Conservation (phyloP, 2,329 filamentous ascomycete species). For the Aspergillus hortae region DNA sequence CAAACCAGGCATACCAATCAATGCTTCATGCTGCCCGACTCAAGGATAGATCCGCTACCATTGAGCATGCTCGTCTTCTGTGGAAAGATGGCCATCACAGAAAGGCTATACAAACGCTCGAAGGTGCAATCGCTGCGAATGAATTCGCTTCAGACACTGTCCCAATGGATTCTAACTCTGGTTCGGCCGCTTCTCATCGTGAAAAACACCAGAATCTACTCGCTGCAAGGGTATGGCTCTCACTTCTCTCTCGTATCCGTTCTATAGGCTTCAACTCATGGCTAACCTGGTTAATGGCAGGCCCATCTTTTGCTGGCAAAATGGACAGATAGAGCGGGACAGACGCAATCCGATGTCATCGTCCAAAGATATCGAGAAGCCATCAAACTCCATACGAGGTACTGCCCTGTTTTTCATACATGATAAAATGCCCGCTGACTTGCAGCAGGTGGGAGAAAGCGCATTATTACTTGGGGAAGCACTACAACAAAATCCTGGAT, state of each 20-base stretch:
- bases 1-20: conserved; percentile 87
- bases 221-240: conserved; percentile 38
- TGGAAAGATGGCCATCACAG: conserved; percentile 93
- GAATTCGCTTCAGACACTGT: conserved; percentile 59
- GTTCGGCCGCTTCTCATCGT: conserved; percentile 36
- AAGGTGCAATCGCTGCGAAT: conserved; percentile 78
- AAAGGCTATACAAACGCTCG: conserved; percentile 88
- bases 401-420: neutral
- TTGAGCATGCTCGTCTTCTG: conserved; percentile 87
- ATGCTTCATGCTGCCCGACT: conserved; percentile 83
- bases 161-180: conserved; percentile 31
- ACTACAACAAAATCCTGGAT: conserved; percentile 95
- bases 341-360: conserved; percentile 78
- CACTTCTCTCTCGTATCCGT: neutral
- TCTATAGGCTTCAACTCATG: neutral
- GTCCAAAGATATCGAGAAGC: conserved; percentile 80
- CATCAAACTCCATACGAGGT: conserved; percentile 41
- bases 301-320: conserved; percentile 89
- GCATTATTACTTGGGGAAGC: conserved; percentile 92
- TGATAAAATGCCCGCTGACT: conserved; percentile 4
- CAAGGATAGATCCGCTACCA: conserved; percentile 80
- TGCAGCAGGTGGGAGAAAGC: conserved; percentile 82
- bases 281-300: conserved; percentile 34
- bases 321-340: conserved; percentile 93
- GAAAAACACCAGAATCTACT: conserved; percentile 51